These are phyloP conservation scores for Besnoitia besnoiti DNA, from an alignment of 169 alveolate species.

Conservation along the genomic window DNA sequence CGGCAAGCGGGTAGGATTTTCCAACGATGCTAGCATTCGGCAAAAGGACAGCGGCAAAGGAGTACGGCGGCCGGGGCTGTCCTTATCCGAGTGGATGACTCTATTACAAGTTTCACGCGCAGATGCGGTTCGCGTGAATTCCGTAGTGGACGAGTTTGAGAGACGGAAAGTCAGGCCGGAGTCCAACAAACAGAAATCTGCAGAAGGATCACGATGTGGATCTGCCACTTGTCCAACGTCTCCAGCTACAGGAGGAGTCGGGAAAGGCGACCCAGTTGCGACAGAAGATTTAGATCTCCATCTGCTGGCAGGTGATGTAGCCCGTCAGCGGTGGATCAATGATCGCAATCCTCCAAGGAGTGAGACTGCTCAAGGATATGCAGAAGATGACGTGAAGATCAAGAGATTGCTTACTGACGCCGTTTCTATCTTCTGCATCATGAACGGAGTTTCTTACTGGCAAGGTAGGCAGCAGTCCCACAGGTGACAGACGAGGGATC, in stretches of 20 bases:
- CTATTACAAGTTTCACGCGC: not conserved
- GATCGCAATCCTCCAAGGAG: not conserved
- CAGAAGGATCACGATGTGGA: too few species aligned
- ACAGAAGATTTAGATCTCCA: constrained; percentile 19
- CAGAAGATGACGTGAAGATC: not conserved
- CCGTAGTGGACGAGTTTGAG: not conserved
- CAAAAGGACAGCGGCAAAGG: too few species aligned
- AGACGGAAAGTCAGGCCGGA: not conserved
- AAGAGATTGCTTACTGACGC: not conserved
- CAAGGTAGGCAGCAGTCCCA: constrained; percentile 19
- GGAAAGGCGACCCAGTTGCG: too few species aligned
- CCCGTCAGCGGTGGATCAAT: constrained; percentile 14
- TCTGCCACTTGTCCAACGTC: too few species aligned
- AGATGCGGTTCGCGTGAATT: not conserved
- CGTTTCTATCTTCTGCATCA: not conserved
- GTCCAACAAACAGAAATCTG: too few species aligned
- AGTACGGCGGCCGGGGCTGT: not conserved
- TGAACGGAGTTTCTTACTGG: constrained; percentile 5
- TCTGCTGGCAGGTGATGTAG: constrained; percentile 3
- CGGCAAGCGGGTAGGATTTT: too few species aligned
- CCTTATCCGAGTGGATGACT: not conserved
- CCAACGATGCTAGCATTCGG: too few species aligned
- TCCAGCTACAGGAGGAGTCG: too few species aligned
- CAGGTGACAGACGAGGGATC: too few species aligned
- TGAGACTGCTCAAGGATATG: not conserved